phyloP scores from a whole-genome alignment of 306 rosid species.

The Quercus variabilis region DNA sequence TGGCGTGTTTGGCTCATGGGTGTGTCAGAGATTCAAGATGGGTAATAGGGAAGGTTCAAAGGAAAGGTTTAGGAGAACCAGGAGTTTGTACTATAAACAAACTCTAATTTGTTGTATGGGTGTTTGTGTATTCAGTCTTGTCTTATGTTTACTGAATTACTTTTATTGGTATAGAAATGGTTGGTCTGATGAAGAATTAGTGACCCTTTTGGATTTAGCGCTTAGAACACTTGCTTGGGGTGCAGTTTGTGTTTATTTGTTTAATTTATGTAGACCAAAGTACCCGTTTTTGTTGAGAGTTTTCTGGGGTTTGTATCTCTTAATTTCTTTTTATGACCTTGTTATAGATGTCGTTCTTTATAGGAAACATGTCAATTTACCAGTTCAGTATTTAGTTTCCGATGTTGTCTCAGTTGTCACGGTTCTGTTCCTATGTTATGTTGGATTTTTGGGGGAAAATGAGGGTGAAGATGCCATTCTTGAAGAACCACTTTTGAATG shows the following conservation, averaged over 20 bases:
- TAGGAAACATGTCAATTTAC: slow-evolving; percentile 26
- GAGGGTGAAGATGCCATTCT: slow-evolving; percentile 34
- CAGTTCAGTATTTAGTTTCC: slow-evolving; percentile 42
- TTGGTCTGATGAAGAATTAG: slow-evolving; percentile 35
- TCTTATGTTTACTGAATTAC: slow-evolving; percentile 37
- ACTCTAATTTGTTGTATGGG: slow-evolving; percentile 18
- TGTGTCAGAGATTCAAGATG: slow-evolving; percentile 27
- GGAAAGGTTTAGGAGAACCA: slow-evolving; percentile 10
- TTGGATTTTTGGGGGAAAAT: slow-evolving; percentile 30
- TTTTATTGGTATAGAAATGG: slow-evolving; percentile 36
- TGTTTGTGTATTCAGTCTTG: slow-evolving; percentile 34
- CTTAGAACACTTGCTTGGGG: slow-evolving; percentile 46
- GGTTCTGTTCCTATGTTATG: slow-evolving; percentile 43
- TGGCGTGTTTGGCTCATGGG: slow-evolving; percentile 35
- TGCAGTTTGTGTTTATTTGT: slow-evolving; percentile 35
- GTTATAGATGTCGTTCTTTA: slow-evolving; percentile 36
- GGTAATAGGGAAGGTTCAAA: slow-evolving; percentile 18
- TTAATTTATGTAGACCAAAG: slow-evolving; percentile 11
- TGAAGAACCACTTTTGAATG: slow-evolving; percentile 65
- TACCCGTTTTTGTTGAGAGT: slow-evolving; percentile 36
- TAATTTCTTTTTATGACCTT: slow-evolving; percentile 42
- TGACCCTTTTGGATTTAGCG: slow-evolving; percentile 39
- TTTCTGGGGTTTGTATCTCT: slow-evolving; percentile 49
- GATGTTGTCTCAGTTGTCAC: slow-evolving; percentile 36
- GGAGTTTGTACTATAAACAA: slow-evolving; percentile 14